Evolutionary conservation across 176 grass and related monocot species (phyloP), one percentile per base, ranked within the genome.

Genomic region (Oryza glaberrima): DNA sequence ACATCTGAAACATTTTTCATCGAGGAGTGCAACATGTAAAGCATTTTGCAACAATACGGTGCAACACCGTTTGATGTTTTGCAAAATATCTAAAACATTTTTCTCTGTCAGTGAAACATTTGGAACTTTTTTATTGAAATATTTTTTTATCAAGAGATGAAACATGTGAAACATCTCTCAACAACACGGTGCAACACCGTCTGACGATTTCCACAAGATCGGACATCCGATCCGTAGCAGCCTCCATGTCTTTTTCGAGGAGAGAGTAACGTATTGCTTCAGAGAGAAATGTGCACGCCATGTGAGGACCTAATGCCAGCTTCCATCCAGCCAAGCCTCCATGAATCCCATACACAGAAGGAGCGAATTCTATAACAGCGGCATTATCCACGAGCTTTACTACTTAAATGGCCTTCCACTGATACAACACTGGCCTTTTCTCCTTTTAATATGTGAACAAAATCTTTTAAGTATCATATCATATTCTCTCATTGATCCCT

Each of bases 391-490:
- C 11, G 65, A 78, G 54, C 52, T 71, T 16, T 6, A 36, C 13
- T 80, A 40, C 16, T 86, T 14, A 65, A 86, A n/a, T 79, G 20
- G 7, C 3, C 25, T 16, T 45, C 12, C 12, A 0, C 40, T 86
- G 76, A 30, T 73, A n/a, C 40, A 66, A 41, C 8, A 14, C 77
- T 28, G 52, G 69, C 44, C 14, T 13, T 80, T 77, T 73, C 69
- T 32, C 69, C 56, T n/a, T 86, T 66, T 66, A n/a, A 72, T 20
- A 38, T 28, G 65, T 5, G 41, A 26, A 3, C 1, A 65, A 46
- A 9, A 86, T 86, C 76, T 72, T 35, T 30, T 7, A 41, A 65
- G 58, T 79, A 72, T 48, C 40, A 17, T 69, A 15, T 20, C 34
- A 8, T 22, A 30, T 19, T 16, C 13, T 16, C 8, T 34, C 10